These are phyloP conservation scores for Ampelomyces quisqualis DNA, from an alignment of 2,329 filamentous ascomycete genomes.

Conservation along the genomic window DNA sequence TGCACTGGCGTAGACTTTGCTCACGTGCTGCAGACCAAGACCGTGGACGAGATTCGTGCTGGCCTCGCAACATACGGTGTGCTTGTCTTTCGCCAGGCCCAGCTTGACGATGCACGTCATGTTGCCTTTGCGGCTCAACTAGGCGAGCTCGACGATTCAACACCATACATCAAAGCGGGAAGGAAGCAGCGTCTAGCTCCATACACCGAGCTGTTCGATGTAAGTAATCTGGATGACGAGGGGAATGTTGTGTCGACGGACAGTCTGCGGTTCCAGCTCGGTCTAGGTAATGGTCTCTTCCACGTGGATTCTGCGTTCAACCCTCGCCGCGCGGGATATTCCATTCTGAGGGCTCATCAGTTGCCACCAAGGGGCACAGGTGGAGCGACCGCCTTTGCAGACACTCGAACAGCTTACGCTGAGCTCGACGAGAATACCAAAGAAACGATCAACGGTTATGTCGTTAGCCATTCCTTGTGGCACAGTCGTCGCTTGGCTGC, in stretches of 20 bases:
- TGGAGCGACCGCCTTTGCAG: constrained; percentile 31
- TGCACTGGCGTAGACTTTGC: too few relatives aligned
- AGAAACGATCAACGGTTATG: constrained; percentile 25
- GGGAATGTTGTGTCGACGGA: constrained; percentile 48
- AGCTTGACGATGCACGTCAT: constrained; percentile 54
- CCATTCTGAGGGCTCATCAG: constrained; percentile 23
- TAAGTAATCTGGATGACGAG: constrained; percentile 56
- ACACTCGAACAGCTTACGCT: constrained; percentile 30
- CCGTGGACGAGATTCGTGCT: too few relatives aligned
- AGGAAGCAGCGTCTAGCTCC: constrained; percentile 52
- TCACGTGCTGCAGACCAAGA: too few relatives aligned
- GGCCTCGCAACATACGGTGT: constrained; percentile 57
- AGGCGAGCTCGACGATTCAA: constrained; percentile 51
- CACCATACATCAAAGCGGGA: constrained; percentile 47
- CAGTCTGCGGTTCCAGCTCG: constrained; percentile 46
- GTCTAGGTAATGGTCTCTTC: constrained; percentile 41
- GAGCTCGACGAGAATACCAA: constrained; percentile 31
- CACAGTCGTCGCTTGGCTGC: constrained; percentile 56
- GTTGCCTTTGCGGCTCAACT: constrained; percentile 44
- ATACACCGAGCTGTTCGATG: constrained; percentile 60
- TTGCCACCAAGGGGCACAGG: constrained; percentile 28
- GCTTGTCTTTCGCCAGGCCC: constrained; percentile 54
- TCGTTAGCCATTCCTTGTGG: constrained; percentile 45
- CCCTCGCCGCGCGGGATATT: constrained; percentile 28
- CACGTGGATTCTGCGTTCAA: constrained; percentile 37